Evolutionary conservation across 1,284 basidiomycete genomes (phyloP), one percentile per base, ranked within the genome.

Genomic region (Rhodotorula sp.): DNA sequence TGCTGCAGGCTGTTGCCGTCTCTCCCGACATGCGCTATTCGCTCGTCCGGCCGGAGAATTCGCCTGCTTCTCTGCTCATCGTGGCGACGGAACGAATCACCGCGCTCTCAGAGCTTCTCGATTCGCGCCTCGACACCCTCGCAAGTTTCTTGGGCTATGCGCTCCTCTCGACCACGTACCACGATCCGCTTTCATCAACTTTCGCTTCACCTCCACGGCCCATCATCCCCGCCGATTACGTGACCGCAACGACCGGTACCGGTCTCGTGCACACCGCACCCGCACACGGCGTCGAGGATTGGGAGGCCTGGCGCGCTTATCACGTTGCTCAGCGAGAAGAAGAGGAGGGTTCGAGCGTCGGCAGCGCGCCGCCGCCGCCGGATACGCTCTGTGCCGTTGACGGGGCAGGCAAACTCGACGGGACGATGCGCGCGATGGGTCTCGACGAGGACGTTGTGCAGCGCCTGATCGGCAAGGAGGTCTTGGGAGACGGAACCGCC

Each of bases 221-320:
- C 1, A 80, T 87, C 48, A 80, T 87, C 62, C 67, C 81, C 18
- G 84, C 85, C 0, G 73, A 79, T 26, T 91, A 97, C 78, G 96
- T 99, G 23, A 94, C 91, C 0, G 83, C 90, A 0, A 86, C 89
- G 26, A 91, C 93, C 18, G 96, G 97, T n/a, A 98, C 96, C 1
- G 96, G 96, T 49, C 86, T 98, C 1, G 97, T 99, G 0, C 96
- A 99, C 80, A 92, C 90, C 72, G 96, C 96, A 0, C 95, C 96
- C 8, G 94, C 93, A 0, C 97, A 99, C 77, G 96, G 96, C 46
- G 86, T 88, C 20, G 96, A 99, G 76, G 97, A 99, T 81, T 98
- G 97, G 79, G 84, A 86, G 31, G 85, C 87, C 4, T 92, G 91
- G 82, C 86, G 85, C 2, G 70, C 78, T 0, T 66, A 73, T 82